These are phyloP conservation scores for Carex littledalei DNA, from an alignment of 176 grass and related monocot genomes.

Conservation along the genomic window DNA sequence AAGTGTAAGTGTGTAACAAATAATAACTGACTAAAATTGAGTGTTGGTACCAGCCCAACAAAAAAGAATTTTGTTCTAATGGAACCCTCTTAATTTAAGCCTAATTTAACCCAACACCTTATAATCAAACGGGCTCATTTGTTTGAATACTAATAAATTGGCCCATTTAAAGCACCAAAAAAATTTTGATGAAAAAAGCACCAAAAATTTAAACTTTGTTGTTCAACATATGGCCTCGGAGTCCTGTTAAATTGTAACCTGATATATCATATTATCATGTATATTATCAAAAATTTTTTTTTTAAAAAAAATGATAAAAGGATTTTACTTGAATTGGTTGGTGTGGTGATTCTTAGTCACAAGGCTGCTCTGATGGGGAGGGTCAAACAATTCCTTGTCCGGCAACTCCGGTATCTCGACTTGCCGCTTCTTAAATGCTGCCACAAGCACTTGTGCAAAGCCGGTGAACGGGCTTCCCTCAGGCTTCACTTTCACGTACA, in stretches of 20 bases:
- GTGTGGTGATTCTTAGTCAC: conserved; percentile 49
- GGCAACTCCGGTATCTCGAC: not conserved
- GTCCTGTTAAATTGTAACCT: not conserved
- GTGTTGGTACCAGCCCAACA: too few species aligned
- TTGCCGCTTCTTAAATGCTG: conserved; percentile 37
- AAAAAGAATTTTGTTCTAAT: too few species aligned
- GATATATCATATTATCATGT: not conserved
- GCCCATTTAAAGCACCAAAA: not conserved
- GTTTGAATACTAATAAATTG: too few species aligned
- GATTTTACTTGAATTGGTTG: conserved; percentile 41
- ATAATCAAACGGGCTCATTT: too few species aligned
- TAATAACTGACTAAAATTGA: too few species aligned
- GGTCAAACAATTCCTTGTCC: conserved; percentile 27
- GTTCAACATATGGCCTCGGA: not conserved
- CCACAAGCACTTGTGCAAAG: conserved; percentile 32
- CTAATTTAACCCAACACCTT: too few species aligned
- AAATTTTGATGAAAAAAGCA: not conserved
- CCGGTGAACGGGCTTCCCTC: conserved; percentile 65
- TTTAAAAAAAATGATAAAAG: not conserved
- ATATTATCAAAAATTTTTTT: too few species aligned
- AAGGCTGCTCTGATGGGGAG: conserved; percentile 46
- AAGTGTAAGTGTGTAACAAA: too few species aligned
- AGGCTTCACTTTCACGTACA: conserved; percentile 45
- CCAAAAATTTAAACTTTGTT: not conserved
- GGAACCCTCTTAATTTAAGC: too few species aligned